Evolutionary conservation across 306 rosid genomes (phyloP).

Genomic region (Rosa lucieae): DNA sequence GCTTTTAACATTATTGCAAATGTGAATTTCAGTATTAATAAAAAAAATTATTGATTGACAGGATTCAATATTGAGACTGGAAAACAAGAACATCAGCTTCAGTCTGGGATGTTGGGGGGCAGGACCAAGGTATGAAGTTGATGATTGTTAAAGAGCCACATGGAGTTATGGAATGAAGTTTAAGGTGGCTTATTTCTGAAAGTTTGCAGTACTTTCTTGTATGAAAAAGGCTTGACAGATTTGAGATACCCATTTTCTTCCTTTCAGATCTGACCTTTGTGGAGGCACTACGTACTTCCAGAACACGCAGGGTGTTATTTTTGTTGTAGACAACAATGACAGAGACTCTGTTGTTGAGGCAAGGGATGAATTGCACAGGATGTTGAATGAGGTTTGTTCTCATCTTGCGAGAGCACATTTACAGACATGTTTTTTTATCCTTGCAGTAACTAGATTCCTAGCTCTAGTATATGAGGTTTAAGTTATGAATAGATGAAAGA

Average conservation of each 20-base stretch:
- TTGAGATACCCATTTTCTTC: background rate
- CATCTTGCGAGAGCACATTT: too few species aligned
- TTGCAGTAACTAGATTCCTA: too few species aligned
- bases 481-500: too few species aligned
- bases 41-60: slow-evolving; percentile 26
- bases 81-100: slow-evolving; percentile 98
- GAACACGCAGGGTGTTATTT: too few species aligned
- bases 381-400: too few species aligned
- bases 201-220: background rate
- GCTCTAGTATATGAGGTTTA: too few species aligned
- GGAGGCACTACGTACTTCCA: too few species aligned
- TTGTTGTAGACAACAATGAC: too few species aligned
- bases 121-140: slow-evolving; percentile 79
- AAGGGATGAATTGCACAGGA: too few species aligned
- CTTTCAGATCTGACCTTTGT: too few species aligned
- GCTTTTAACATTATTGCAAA: background rate
- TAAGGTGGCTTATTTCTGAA: background rate
- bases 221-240: background rate
- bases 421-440: too few species aligned
- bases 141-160: slow-evolving; percentile 17
- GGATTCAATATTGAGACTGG: slow-evolving; percentile 99
- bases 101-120: slow-evolving; percentile 99
- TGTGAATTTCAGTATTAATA: background rate
- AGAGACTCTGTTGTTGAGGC: too few species aligned
- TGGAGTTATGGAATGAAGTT: background rate